These are phyloP conservation scores for Thymus quinquecostatus DNA, from an alignment of 257 asterid genomes.

Conservation along the genomic window DNA sequence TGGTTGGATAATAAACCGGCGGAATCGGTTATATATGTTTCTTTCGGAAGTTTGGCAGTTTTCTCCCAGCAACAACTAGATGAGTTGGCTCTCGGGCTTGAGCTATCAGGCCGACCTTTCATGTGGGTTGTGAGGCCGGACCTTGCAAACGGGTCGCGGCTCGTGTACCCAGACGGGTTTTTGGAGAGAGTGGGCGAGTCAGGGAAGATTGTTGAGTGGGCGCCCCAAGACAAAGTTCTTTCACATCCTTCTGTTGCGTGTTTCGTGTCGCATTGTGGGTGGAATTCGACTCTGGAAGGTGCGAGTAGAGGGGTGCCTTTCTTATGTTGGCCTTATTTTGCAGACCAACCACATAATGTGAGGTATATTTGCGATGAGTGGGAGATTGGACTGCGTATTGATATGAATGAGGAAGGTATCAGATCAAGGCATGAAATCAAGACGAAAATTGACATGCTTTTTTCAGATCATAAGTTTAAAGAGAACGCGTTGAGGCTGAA, in stretches of 20 bases:
- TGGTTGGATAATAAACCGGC: constrained; percentile 39
- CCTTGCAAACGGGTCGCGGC: constrained; percentile 31
- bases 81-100: constrained; percentile 52
- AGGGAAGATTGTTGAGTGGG: constrained; percentile 47
- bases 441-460: constrained; percentile 32
- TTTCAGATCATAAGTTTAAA: constrained; percentile 29
- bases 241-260: constrained; percentile 39
- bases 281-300: constrained; percentile 48
- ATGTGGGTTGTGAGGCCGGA: constrained; percentile 43
- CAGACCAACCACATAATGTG: constrained; percentile 44
- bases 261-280: constrained; percentile 51
- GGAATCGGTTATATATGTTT: constrained; percentile 46
- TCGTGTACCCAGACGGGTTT: constrained; percentile 34
- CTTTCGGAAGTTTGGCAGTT: constrained; percentile 48
- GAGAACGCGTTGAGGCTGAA: constrained; percentile 42
- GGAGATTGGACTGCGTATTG: constrained; percentile 49
- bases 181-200: constrained; percentile 31
- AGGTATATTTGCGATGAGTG: constrained; percentile 43
- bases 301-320: constrained; percentile 41
- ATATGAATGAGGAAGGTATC: constrained; percentile 35
- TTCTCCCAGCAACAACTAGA: constrained; percentile 28
- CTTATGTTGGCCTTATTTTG: constrained; percentile 52
- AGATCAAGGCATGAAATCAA: constrained; percentile 33
- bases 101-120: constrained; percentile 37
- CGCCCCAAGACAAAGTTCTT: constrained; percentile 43